Conservation (phyloP, 2,329 filamentous ascomycete species). For the Pseudogymnoascus sp. region DNA sequence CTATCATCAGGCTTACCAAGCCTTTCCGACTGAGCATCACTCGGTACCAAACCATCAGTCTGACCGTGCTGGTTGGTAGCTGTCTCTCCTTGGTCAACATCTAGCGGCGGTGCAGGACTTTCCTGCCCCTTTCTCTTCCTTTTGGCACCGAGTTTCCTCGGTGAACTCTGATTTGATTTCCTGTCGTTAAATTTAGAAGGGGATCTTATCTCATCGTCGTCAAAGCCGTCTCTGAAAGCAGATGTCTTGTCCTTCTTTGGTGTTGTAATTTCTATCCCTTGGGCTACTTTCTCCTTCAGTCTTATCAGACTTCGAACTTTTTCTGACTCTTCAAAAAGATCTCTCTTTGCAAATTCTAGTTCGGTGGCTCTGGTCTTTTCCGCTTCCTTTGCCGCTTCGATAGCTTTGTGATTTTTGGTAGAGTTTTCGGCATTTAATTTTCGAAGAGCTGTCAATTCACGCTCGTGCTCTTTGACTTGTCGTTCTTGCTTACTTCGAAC, state of each 20-base stretch:
- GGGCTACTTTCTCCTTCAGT: slow-evolving; percentile 38
- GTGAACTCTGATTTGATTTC: slow-evolving; percentile 40
- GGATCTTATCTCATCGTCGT: slow-evolving; percentile 45
- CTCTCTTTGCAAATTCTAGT: slow-evolving; percentile 63
- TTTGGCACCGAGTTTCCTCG: slow-evolving; percentile 54
- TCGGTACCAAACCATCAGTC: slow-evolving; percentile 21
- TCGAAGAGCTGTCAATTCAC: slow-evolving; percentile 51
- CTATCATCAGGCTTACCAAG: slow-evolving; percentile 35
- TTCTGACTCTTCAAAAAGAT: slow-evolving; percentile 53
- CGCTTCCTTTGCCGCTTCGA: slow-evolving; percentile 56
- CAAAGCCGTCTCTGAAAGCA: slow-evolving; percentile 66
- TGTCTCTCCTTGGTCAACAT: background rate
- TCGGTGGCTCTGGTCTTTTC: slow-evolving; percentile 59
- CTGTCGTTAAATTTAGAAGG: slow-evolving; percentile 33
- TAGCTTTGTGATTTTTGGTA: slow-evolving; percentile 52
- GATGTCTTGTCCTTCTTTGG: slow-evolving; percentile 54
- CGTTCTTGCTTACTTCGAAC: slow-evolving; percentile 63
- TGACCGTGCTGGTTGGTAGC: background rate
- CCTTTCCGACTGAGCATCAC: slow-evolving; percentile 30
- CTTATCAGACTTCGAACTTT: slow-evolving; percentile 32
- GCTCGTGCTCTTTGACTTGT: slow-evolving; percentile 51
- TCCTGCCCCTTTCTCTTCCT: slow-evolving; percentile 35
- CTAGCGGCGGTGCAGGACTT: background rate
- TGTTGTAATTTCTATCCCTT: slow-evolving; percentile 36
- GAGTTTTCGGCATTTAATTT: slow-evolving; percentile 56